phyloP scores from a whole-genome alignment of 805 yeast species.

The Ogataea ganodermae region DNA sequence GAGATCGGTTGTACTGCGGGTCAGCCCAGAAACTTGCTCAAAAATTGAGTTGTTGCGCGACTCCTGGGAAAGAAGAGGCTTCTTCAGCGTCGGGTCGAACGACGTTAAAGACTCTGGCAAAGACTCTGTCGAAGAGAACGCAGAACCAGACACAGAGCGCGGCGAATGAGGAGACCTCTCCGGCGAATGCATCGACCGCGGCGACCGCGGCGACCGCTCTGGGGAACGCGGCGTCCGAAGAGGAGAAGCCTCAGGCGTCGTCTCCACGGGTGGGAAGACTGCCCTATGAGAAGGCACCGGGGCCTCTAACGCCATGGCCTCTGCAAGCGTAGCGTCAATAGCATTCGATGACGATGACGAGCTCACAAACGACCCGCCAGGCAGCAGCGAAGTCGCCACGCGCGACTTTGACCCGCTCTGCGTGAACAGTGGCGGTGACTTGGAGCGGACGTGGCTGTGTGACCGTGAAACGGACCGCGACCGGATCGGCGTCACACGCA shows the following conservation, averaged over 20 bases:
- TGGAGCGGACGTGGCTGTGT: conserved; percentile 17
- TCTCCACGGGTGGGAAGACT: no score
- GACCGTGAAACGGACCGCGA: conserved; percentile 28
- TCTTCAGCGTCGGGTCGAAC: conserved; percentile 20
- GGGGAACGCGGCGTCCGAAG: not conserved
- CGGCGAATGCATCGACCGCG: no score
- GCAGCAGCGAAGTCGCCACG: conserved; percentile 25
- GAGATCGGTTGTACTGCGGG: conserved; percentile 24
- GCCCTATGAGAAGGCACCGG: not conserved
- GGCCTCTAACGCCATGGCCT: conserved; percentile 18
- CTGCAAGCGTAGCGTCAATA: conserved; percentile 27
- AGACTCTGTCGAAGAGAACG: conserved; percentile 23
- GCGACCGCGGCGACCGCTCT: not conserved
- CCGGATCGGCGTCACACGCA: conserved; percentile 32
- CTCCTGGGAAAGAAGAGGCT: conserved; percentile 22
- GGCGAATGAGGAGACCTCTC: not conserved
- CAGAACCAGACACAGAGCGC: conserved; percentile 15
- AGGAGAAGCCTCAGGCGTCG: no score
- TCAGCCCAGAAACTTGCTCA: conserved; percentile 7
- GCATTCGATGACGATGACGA: conserved; percentile 23
- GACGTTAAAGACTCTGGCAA: conserved; percentile 19
- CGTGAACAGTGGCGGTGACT: conserved; percentile 25
- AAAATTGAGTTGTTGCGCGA: conserved; percentile 17
- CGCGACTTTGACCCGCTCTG: conserved; percentile 23
- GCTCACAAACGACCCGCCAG: conserved; percentile 20